A percentile compares a stretch with the other conserved stretches of the same genome.
Conservation (phyloP, 768 basidiomycete species). For the Termitomyces sp. region DNA sequence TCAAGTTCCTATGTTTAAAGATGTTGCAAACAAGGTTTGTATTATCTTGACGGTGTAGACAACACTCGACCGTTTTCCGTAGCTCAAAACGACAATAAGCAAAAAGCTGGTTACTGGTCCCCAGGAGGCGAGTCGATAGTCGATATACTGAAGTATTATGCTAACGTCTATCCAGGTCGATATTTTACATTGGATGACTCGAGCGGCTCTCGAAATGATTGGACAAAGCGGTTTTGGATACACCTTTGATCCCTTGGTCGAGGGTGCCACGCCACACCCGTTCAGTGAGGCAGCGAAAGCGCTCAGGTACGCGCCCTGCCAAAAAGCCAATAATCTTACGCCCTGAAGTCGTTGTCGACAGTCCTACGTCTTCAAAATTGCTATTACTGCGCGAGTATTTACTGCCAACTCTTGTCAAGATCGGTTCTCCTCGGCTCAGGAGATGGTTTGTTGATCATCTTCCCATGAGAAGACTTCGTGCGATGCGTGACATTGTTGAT, state of each 20-base stretch:
- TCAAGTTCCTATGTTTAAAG: slow-evolving; percentile 14
- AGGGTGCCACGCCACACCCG: slow-evolving; percentile 10
- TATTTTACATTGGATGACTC: slow-evolving; percentile 17
- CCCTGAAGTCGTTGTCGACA: not conserved
- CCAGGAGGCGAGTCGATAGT: slow-evolving; percentile 5
- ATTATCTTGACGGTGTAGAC: not conserved
- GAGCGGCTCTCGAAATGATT: slow-evolving; percentile 18
- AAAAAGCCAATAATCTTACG: not conserved
- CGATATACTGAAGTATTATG: not conserved
- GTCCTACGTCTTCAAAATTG: slow-evolving; percentile 5
- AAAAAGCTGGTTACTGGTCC: slow-evolving; percentile 4
- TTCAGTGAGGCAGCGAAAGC: slow-evolving; percentile 12
- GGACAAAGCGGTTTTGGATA: slow-evolving; percentile 18
- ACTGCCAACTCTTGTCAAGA: slow-evolving; percentile 11
- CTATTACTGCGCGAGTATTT: slow-evolving; percentile 9
- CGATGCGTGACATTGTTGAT: slow-evolving; percentile 13
- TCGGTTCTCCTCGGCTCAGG: slow-evolving; percentile 14
- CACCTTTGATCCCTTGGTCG: slow-evolving; percentile 14
- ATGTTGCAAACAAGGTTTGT: slow-evolving; percentile 15
- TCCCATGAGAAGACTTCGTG: slow-evolving; percentile 6
- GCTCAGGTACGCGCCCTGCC: not conserved
- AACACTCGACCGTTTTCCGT: not conserved
- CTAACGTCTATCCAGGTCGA: slow-evolving; percentile 9
- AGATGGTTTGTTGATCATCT: slow-evolving; percentile 12
- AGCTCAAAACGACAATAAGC: slow-evolving; percentile 5